These are phyloP conservation scores for Spergularia marina DNA, from an alignment of 148 eudicot species.

Conservation along the genomic window DNA sequence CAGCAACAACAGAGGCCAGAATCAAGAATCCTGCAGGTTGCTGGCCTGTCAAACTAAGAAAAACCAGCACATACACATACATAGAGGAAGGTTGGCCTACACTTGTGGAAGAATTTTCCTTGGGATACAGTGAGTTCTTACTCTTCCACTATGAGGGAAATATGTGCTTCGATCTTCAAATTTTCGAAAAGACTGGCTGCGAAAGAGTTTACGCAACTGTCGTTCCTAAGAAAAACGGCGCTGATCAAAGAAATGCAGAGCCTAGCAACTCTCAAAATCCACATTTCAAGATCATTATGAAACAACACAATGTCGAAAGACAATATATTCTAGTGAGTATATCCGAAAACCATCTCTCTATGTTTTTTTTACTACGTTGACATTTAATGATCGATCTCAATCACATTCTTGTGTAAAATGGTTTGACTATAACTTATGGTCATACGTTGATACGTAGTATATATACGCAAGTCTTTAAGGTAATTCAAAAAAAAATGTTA, in stretches of 20 bases:
- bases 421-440: neutral
- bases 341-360: too few relatives aligned
- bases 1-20: constrained; percentile 7
- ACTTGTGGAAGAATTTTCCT: constrained; percentile 10
- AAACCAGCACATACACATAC: neutral
- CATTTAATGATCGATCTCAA: too few relatives aligned
- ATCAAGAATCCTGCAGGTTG: neutral
- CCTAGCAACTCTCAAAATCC: neutral
- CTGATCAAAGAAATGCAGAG: neutral
- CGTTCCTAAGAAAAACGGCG: neutral
- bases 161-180: constrained; percentile 13
- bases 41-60: constrained; percentile 5
- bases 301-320: neutral
- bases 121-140: constrained; percentile 13
- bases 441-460: neutral
- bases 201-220: neutral
- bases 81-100: constrained; percentile 14
- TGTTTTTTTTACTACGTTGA: too few relatives aligned
- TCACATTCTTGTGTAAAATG: too few relatives aligned
- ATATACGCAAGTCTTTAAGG: too few relatives aligned
- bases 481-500: too few relatives aligned
- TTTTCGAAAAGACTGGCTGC: constrained; percentile 14
- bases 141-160: constrained; percentile 14
- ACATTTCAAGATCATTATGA: constrained; percentile 6
- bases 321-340: neutral